phyloP scores from a whole-genome alignment of 345 rosid species.

The Salix brachista region DNA sequence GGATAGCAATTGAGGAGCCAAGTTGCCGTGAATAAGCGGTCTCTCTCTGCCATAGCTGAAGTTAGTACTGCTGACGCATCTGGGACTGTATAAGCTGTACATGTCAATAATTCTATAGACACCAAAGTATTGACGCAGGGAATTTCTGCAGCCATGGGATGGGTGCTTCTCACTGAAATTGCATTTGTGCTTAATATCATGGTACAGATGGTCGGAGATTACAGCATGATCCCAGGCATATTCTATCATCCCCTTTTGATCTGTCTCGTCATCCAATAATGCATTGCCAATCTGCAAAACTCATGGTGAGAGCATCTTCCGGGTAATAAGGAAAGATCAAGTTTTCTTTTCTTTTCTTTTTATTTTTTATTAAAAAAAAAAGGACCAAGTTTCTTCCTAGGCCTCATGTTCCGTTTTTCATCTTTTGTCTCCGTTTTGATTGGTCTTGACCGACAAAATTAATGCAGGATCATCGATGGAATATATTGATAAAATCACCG shows the following conservation, averaged over 20 bases:
- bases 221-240: constrained; percentile 87
- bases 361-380: too few relatives aligned
- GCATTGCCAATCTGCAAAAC: constrained; percentile 67
- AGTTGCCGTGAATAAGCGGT: constrained; percentile 21
- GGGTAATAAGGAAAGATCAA: too few relatives aligned
- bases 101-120: constrained; percentile 59
- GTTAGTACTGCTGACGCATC: constrained; percentile 30
- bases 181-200: constrained; percentile 40
- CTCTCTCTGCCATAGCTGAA: constrained; percentile 26
- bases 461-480: too few relatives aligned
- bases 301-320: background rate
- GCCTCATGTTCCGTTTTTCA: too few relatives aligned
- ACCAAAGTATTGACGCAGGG: constrained; percentile 41
- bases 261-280: constrained; percentile 67
- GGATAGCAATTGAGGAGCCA: constrained; percentile 42
- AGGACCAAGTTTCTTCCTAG: too few relatives aligned
- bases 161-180: constrained; percentile 35
- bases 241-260: constrained; percentile 71
- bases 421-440: too few relatives aligned
- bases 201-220: constrained; percentile 59
- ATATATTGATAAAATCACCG: too few relatives aligned
- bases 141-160: constrained; percentile 29
- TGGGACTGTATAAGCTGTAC: constrained; percentile 68
- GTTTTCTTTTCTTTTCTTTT: too few relatives aligned
- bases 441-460: too few relatives aligned